phyloP scores from a whole-genome alignment of 257 asterid species.

The Scutellaria galericulata region DNA sequence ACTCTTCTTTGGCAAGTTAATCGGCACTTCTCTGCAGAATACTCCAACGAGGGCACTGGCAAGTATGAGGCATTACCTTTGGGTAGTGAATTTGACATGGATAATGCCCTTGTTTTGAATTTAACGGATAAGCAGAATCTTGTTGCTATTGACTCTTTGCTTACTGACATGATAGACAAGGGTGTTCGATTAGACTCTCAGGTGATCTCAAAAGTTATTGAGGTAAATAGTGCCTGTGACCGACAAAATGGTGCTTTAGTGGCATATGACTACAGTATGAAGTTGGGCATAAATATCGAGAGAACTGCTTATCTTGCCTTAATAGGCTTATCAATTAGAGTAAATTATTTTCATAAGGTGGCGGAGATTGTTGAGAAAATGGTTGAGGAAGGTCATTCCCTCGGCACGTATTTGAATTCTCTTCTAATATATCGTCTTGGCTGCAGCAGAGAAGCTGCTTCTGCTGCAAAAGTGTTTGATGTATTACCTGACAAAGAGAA shows the following conservation, averaged over 20 bases:
- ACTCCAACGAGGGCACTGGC: slow-evolving; percentile 30
- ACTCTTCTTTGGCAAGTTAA: slow-evolving; percentile 72
- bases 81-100: slow-evolving; percentile 37
- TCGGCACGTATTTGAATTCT: slow-evolving; percentile 68
- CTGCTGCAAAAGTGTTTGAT: slow-evolving; percentile 64
- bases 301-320: slow-evolving; percentile 63
- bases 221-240: slow-evolving; percentile 49
- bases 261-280: slow-evolving; percentile 61
- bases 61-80: slow-evolving; percentile 21
- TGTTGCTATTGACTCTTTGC: slow-evolving; percentile 68
- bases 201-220: slow-evolving; percentile 60
- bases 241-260: slow-evolving; percentile 62
- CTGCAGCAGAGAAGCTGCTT: slow-evolving; percentile 47
- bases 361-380: slow-evolving; percentile 65
- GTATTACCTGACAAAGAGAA: slow-evolving; percentile 66
- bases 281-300: slow-evolving; percentile 54
- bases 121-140: slow-evolving; percentile 61
- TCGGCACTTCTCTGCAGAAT: slow-evolving; percentile 56
- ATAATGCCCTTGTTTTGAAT: slow-evolving; percentile 48
- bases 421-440: slow-evolving; percentile 78
- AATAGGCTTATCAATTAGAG: slow-evolving; percentile 66
- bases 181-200: slow-evolving; percentile 48
- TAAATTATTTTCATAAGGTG: slow-evolving; percentile 55
- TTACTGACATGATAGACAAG: slow-evolving; percentile 50
- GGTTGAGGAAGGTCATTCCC: slow-evolving; percentile 59